These are phyloP conservation scores for Boletus rubescentipes DNA, from an alignment of 768 basidiomycete species.

Conservation along the genomic window DNA sequence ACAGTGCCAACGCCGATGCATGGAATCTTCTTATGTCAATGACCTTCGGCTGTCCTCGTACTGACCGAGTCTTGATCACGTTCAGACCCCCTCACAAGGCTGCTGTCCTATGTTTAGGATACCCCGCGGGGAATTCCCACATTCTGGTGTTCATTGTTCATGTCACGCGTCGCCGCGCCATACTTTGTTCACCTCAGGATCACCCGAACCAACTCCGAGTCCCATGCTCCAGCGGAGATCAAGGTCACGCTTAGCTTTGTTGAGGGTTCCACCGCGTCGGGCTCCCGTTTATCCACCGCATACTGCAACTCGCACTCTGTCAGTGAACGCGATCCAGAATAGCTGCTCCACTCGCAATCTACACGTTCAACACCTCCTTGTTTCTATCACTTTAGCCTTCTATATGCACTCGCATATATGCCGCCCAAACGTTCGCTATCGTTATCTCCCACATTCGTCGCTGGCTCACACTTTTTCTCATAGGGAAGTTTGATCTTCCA, in stretches of 20 bases:
- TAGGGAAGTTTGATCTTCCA: neutral
- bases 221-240: neutral
- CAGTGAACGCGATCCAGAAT: neutral
- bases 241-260: neutral
- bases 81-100: neutral
- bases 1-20: no score
- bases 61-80: neutral
- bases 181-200: neutral
- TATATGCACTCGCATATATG: neutral
- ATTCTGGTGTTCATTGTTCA: no score
- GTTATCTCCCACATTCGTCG: neutral
- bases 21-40: neutral
- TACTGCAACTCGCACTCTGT: neutral
- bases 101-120: conserved; percentile 10
- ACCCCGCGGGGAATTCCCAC: neutral
- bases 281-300: neutral
- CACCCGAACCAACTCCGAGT: neutral
- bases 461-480: neutral
- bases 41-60: neutral
- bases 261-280: neutral
- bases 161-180: neutral
- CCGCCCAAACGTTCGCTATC: neutral
- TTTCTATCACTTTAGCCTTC: neutral
- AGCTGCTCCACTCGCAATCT: neutral
- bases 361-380: neutral